Evolutionary conservation across 345 rosid genomes (phyloP).

Genomic region (Geranium brycei): DNA sequence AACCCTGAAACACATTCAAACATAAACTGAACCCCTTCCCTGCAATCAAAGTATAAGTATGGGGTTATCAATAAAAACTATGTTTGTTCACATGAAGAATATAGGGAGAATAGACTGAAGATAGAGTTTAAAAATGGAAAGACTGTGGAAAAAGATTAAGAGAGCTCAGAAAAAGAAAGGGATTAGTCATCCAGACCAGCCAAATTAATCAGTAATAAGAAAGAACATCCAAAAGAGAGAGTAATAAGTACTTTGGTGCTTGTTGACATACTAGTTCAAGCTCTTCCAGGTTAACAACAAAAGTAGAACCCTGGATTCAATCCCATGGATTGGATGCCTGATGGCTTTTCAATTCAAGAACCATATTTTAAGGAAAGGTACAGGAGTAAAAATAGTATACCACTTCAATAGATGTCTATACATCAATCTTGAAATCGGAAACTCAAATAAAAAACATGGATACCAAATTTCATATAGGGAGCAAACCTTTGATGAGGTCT

Average conservation of each 20-base stretch:
- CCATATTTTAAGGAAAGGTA: neutral
- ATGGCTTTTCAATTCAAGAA: neutral
- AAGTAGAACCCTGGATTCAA: neutral
- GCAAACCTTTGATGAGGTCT: conserved; percentile 94
- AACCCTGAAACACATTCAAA: conserved; percentile 88
- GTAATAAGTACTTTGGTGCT: neutral
- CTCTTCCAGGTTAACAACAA: neutral
- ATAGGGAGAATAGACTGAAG: neutral
- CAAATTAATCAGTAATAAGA: conserved; percentile 8
- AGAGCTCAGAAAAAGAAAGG: neutral
- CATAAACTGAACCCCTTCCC: conserved; percentile 99
- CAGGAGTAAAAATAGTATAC: neutral
- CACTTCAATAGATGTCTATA: neutral
- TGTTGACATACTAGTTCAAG: neutral
- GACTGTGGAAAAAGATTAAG: neutral
- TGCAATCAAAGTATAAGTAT: conserved; percentile 24
- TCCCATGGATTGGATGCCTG: neutral
- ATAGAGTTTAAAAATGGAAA: neutral
- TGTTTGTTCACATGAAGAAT: neutral
- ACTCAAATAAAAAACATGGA: neutral
- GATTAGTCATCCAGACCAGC: neutral
- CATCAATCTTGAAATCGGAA: neutral
- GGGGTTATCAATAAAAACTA: neutral
- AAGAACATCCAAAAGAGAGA: conserved; percentile 1
- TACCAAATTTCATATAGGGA: conserved; percentile 6